Base-by-base conservation (phyloP, 1,284 basidiomycete genomes). In the Pseudozyma pruni region DNA sequence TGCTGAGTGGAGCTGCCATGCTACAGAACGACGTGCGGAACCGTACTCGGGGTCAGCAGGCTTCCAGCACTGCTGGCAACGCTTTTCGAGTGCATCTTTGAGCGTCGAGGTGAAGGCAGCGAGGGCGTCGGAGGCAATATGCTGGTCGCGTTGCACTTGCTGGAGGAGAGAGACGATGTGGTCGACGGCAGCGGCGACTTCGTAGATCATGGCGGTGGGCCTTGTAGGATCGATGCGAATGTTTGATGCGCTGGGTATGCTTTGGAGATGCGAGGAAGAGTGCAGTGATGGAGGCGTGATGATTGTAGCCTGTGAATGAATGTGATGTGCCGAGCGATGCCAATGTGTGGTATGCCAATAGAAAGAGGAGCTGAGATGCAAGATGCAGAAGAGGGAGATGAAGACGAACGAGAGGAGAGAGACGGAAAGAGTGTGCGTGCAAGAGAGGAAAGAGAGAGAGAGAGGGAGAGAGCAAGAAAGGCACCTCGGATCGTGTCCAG, bases 1-100 rank as follows among this genome's bases (percentile, higher is more conserved):
- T 6, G 48, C 61, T 1, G 63, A 17, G 42, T 76, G 73, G 27
- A 66, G 52, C 41, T 76, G 75, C 72, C 75, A 76, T 23, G 52
- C 59, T 9, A 76, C 42, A 14, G 63, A 59, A 22, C 75, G 50
- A 7, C 27, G 39, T 10, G 73, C 75, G 0, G 73, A 75, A 19
- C 72, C 75, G 6, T 32, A 16, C n/a, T 75, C 72, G 7, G 69
- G 60, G 0, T 75, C 61, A 6, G 57, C 13, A 1, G 44, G 25
- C 2, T 42, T 40, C 74, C 59, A 75, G 60, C 47, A 62, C 38
- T 38, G 19, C 41, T 66, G 59, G 34, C 69, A 72, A 13, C 69
- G 51, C n/a, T 31, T 47, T 33, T 62, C 63, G 40, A 72, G 63
- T 17, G 43, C 52, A 33, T 60, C 63, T n/a, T 67, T 68, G 69